Base-by-base conservation (phyloP, 495 filamentous ascomycete species). In the Aspergillus ostianus region DNA sequence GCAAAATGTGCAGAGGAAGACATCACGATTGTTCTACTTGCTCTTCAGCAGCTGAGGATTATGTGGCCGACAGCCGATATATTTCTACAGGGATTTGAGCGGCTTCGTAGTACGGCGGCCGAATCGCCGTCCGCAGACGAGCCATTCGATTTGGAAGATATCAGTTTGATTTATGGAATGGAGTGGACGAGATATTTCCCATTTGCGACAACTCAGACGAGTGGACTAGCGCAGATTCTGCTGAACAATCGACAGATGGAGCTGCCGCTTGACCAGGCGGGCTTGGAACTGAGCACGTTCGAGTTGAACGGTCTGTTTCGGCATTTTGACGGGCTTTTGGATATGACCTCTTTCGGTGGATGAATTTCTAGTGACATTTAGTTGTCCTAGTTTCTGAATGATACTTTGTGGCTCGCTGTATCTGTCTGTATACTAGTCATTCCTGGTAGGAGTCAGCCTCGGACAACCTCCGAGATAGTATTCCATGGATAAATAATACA, bases 51-150 rank as follows among this genome's bases (percentile, higher is more conserved):
- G 49, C 56, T 75, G 26, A 50, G 62, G 47, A 41, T 56, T 0
- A 73, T 73, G 72, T 75, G 72, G 72, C 70, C 70, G 19, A 69
- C 67, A 0, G 72, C 72, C 4, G 65, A 68, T 19, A 67, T 75
- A 26, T 67, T 73, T n/a, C 56, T 68, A 13, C 61, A 62, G 6
- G 72, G 69, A 0, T 73, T 75, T 55, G 64, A 66, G 20, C 65
- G 72, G 6, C 48, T 75, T 9, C 53, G 69, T 23, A 51, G 61
- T 2, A 64, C 30, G 27, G 49, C 66, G 36, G 48, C 50, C 19
- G 21, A 15, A 7, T 27, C 49, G 13, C 18, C 18, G 4, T 23
- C 19, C 18, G 49, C 19, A 13, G 21, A 51, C 19, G 49, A 51
- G 6, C 18, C 54, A 3, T 58, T 57, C 15, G 61, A 62, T 45